phyloP scores from a whole-genome alignment of 768 basidiomycete genomes.

The Pisolithus marmoratus region DNA sequence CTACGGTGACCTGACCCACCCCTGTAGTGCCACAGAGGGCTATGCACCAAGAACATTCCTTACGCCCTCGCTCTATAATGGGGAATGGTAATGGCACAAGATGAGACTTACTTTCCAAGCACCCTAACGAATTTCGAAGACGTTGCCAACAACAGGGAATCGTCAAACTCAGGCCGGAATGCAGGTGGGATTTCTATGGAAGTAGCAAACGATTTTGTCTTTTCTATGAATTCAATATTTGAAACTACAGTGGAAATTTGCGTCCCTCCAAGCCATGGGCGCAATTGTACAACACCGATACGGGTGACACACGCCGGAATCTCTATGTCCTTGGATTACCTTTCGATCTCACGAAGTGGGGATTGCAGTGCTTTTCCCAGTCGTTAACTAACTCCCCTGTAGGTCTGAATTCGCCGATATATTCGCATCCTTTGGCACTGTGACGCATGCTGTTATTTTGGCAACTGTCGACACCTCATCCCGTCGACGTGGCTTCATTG shows the following conservation, averaged over 20 bases:
- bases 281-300: constrained; percentile 11
- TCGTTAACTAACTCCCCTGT: background rate
- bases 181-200: background rate
- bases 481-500: constrained; percentile 76
- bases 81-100: background rate
- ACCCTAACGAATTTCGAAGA: background rate
- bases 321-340: constrained; percentile 82
- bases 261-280: constrained; percentile 8
- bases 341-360: constrained; percentile 74
- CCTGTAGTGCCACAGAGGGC: background rate
- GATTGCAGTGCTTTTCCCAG: background rate
- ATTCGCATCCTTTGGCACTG: constrained; percentile 61
- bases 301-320: constrained; percentile 56
- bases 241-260: constrained; percentile 33
- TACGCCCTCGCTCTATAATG: background rate
- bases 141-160: background rate
- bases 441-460: constrained; percentile 73
- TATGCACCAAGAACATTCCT: background rate
- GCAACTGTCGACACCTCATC: constrained; percentile 83
- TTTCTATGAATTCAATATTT: background rate
- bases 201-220: constrained; percentile 42
- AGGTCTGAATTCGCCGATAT: constrained; percentile 54
- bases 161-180: background rate
- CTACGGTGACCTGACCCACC: background rate
- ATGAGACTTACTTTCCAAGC: background rate